A percentile compares a stretch with the other conserved stretches of the same genome.
Evolutionary conservation across 2,329 filamentous ascomycete species (phyloP).

Genomic region (Cladophialophora bantiana): DNA sequence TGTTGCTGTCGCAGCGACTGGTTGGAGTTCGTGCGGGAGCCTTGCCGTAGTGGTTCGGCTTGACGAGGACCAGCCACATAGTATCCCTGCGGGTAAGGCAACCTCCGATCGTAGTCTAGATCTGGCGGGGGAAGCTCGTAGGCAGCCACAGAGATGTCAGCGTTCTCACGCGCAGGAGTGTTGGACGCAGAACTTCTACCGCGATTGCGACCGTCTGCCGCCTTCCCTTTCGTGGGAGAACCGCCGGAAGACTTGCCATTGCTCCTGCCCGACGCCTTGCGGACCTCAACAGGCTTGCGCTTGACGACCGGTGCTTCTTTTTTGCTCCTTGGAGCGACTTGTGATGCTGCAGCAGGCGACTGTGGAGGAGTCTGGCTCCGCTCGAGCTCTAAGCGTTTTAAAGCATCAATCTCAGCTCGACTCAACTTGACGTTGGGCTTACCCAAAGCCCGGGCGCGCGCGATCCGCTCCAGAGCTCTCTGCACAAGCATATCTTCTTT

Average conservation of each 20-base stretch:
- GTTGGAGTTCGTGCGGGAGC: slow-evolving; percentile 54
- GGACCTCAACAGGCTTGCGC: slow-evolving; percentile 40
- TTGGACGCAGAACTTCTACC: slow-evolving; percentile 34
- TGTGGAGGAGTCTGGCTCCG: slow-evolving; percentile 65
- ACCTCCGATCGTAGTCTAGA: slow-evolving; percentile 51
- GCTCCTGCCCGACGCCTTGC: slow-evolving; percentile 35
- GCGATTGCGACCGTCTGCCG: slow-evolving; percentile 31
- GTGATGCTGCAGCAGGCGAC: slow-evolving; percentile 30
- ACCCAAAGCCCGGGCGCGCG: slow-evolving; percentile 76
- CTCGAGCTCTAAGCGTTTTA: slow-evolving; percentile 63
- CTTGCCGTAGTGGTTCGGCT: slow-evolving; percentile 47
- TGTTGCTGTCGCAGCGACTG: slow-evolving; percentile 49
- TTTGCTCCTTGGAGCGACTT: slow-evolving; percentile 42
- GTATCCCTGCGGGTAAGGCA: slow-evolving; percentile 56
- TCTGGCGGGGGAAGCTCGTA: slow-evolving; percentile 42
- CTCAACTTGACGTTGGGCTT: slow-evolving; percentile 80
- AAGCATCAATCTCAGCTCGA: slow-evolving; percentile 78
- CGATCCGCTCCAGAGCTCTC: slow-evolving; percentile 79
- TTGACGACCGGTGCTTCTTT: slow-evolving; percentile 37
- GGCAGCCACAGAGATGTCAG: slow-evolving; percentile 32
- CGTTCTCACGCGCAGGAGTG: slow-evolving; percentile 28
- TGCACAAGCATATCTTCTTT: slow-evolving; percentile 79
- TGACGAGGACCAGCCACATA: slow-evolving; percentile 46
- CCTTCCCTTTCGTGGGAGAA: slow-evolving; percentile 35
- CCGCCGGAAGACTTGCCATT: slow-evolving; percentile 32